Conservation (phyloP, 2,329 filamentous ascomycete species). For the Fusarium pilosicola region DNA sequence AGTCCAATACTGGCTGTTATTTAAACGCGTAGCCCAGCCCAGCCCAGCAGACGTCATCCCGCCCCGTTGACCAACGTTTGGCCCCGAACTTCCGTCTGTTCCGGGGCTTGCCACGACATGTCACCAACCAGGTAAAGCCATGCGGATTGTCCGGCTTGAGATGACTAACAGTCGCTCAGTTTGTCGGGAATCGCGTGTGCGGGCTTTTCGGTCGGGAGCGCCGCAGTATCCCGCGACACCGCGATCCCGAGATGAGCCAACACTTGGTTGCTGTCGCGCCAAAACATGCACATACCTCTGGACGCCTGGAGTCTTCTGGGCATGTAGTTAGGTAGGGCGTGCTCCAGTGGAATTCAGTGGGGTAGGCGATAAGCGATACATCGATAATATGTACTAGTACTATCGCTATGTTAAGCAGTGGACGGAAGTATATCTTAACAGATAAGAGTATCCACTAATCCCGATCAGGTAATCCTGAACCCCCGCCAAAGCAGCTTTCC, state of each 20-base stretch:
- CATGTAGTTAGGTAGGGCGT: too few relatives aligned
- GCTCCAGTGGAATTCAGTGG: not conserved
- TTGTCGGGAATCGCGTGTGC: too few relatives aligned
- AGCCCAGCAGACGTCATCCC: constrained; percentile 18
- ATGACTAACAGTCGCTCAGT: not conserved
- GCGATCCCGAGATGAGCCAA: not conserved
- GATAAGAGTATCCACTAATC: rapidly evolving
- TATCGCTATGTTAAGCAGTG: rapidly evolving
- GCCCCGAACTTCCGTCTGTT: constrained; percentile 5
- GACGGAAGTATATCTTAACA: not conserved
- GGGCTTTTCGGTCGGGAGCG: not conserved
- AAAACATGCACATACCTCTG: too few relatives aligned
- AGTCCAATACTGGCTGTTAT: not conserved
- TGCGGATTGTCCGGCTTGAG: constrained; percentile 7
- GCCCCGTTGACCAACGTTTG: not conserved
- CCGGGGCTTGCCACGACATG: constrained; percentile 5
- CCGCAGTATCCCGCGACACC: not conserved
- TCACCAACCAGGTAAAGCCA: not conserved
- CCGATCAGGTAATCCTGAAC: rapidly evolving
- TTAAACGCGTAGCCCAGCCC: constrained; percentile 1
- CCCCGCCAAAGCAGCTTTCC: not conserved
- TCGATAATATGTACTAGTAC: not conserved
- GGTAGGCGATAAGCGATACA: not conserved
- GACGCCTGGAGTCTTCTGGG: not conserved
- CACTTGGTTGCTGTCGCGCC: not conserved